A percentile compares a stretch with the other conserved stretches of the same genome.
phyloP scores from a whole-genome alignment of 768 basidiomycete genomes.

The Ramaria sp. region DNA sequence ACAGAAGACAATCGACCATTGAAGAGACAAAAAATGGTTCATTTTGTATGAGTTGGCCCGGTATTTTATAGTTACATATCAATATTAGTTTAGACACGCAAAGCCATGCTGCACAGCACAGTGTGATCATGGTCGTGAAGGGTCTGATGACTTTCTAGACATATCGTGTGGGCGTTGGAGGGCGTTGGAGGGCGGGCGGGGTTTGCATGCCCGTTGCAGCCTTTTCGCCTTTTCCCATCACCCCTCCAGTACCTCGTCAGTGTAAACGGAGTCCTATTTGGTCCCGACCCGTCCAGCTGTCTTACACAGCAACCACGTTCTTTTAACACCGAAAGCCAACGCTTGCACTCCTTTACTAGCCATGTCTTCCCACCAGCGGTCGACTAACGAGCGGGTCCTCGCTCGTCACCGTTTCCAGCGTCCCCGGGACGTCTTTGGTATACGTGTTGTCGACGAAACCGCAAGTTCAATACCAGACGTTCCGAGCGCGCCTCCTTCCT shows the following conservation, averaged over 20 bases:
- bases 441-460: too few relatives aligned
- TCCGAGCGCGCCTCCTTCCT: too few relatives aligned
- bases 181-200: too few relatives aligned
- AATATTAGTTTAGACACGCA: not conserved
- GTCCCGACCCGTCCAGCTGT: not conserved
- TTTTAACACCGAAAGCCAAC: not conserved
- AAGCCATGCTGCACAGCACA: too few relatives aligned
- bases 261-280: not conserved
- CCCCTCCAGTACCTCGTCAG: not conserved
- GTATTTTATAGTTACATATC: not conserved
- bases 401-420: slow-evolving; percentile 2
- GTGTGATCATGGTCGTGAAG: too few relatives aligned
- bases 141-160: too few relatives aligned
- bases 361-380: not conserved
- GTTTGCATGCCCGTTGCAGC: too few relatives aligned
- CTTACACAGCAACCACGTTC: not conserved
- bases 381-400: slow-evolving; percentile 5
- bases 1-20: not conserved
- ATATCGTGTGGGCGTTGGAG: too few relatives aligned
- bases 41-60: not conserved
- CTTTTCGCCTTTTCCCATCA: not conserved
- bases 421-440: too few relatives aligned
- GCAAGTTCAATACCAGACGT: too few relatives aligned
- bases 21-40: not conserved
- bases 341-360: slow-evolving; percentile 4